Evolutionary conservation across 2,329 filamentous ascomycete genomes (phyloP).

Genomic region (Endoconidiophora polonica): DNA sequence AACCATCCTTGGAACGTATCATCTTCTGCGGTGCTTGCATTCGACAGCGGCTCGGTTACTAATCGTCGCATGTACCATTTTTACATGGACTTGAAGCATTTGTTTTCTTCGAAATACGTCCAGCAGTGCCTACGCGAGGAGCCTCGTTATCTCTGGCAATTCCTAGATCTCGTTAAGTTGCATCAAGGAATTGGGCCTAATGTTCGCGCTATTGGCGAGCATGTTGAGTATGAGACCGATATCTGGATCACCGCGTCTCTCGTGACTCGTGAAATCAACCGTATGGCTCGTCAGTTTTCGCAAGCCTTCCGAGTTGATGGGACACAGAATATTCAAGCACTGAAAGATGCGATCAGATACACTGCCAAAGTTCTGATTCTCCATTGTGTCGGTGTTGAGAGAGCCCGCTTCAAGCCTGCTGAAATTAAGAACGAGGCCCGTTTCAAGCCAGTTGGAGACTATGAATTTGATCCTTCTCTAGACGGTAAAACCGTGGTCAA

Average conservation of each 20-base stretch:
- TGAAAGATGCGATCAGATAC: conserved; percentile 56
- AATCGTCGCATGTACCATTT: conserved; percentile 96
- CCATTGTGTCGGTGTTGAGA: conserved; percentile 79
- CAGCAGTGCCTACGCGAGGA: conserved; percentile 71
- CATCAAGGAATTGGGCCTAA: conserved; percentile 97
- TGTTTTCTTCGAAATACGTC: conserved; percentile 76
- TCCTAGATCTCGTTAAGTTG: conserved; percentile 85
- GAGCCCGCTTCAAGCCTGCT: conserved; percentile 64
- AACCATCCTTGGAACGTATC: conserved; percentile 83
- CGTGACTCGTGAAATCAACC: conserved; percentile 87
- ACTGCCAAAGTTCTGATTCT: conserved; percentile 73
- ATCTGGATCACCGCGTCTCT: conserved; percentile 94
- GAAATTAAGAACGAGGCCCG: conserved; percentile 76
- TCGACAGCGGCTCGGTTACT: conserved; percentile 86
- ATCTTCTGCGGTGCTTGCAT: conserved; percentile 70
- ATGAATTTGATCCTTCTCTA: conserved; percentile 55
- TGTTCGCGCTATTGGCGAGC: conserved; percentile 73
- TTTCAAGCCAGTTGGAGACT: conserved; percentile 63
- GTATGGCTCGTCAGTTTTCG: conserved; percentile 72
- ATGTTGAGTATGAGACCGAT: conserved; percentile 96
- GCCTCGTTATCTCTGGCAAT: conserved; percentile 78
- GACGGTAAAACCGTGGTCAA: conserved; percentile 55
- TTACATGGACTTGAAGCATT: conserved; percentile 83
- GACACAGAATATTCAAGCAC: conserved; percentile 44
- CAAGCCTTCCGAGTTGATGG: conserved; percentile 63